Conservation (phyloP, 306 rosid species). For the Cyclanthera cordifolia region DNA sequence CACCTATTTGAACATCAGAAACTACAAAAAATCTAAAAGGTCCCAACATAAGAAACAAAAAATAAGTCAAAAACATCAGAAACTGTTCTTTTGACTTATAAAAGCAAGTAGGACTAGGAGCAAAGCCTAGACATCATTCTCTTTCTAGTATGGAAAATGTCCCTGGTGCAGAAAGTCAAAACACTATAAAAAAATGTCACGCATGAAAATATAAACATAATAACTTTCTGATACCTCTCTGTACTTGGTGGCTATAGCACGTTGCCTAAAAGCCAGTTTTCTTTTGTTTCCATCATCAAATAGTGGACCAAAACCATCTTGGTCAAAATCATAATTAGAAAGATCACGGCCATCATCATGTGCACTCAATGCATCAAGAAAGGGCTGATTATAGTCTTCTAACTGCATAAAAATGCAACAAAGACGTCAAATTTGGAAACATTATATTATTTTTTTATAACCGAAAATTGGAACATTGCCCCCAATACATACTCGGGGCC, state of each 20-base stretch:
- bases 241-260: constrained; percentile 53
- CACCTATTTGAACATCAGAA: neutral
- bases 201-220: neutral
- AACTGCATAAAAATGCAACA: constrained; percentile 44
- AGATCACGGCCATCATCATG: constrained; percentile 76
- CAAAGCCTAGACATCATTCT: neutral
- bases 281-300: constrained; percentile 48
- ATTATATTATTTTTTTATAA: neutral
- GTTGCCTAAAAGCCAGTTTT: constrained; percentile 82
- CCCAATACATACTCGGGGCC: too few relatives aligned
- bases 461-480: too few relatives aligned
- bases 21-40: neutral
- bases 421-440: neutral
- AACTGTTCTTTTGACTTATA: too few relatives aligned
- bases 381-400: constrained; percentile 63
- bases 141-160: neutral
- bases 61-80: neutral
- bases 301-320: constrained; percentile 54
- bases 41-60: neutral
- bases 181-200: neutral
- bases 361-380: constrained; percentile 43
- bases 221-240: constrained; percentile 34
- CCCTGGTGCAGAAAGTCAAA: neutral
- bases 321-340: constrained; percentile 59
- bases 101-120: too few relatives aligned